Percentiles rank a stretch among this genome's conserved stretches.
phyloP scores from a whole-genome alignment of 345 rosid genomes.

The Laguncularia racemosa region DNA sequence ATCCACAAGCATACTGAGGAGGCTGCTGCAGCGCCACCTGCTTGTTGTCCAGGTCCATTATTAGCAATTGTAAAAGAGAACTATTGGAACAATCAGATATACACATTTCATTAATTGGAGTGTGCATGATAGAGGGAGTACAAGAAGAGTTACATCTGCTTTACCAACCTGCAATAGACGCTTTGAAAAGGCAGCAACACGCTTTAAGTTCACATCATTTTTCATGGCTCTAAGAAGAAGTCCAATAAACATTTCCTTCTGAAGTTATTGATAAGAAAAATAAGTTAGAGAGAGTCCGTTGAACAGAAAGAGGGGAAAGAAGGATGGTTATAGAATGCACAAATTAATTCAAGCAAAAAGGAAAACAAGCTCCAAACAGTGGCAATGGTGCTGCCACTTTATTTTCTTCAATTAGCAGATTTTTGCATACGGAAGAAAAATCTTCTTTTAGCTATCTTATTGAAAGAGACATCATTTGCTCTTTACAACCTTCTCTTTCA shows the following conservation, averaged over 20 bases:
- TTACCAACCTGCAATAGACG: constrained; percentile 74
- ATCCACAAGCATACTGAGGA: constrained; percentile 90
- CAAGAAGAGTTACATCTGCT: background rate
- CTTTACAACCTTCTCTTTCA: too few relatives aligned
- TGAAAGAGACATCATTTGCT: too few relatives aligned
- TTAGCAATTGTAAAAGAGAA: background rate
- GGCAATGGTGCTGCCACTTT: too few relatives aligned
- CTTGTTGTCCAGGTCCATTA: constrained; percentile 10
- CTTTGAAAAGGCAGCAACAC: constrained; percentile 82
- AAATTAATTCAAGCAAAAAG: background rate
- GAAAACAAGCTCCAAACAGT: too few relatives aligned
- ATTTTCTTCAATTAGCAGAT: too few relatives aligned
- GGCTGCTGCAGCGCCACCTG: constrained; percentile 97
- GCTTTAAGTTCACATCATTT: constrained; percentile 78
- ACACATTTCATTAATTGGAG: too few relatives aligned
- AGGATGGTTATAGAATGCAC: background rate
- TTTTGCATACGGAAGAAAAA: too few relatives aligned
- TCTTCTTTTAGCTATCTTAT: too few relatives aligned
- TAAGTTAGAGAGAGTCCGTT: background rate
- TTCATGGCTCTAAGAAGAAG: constrained; percentile 91
- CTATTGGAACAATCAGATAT: too few relatives aligned
- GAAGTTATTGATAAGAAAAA: constrained; percentile 11
- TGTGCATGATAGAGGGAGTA: background rate
- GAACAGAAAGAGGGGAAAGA: background rate
- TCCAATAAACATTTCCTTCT: constrained; percentile 95